Conservation (phyloP, 192 early-diverging fungal species). For the Rhizophagus prolifer region DNA sequence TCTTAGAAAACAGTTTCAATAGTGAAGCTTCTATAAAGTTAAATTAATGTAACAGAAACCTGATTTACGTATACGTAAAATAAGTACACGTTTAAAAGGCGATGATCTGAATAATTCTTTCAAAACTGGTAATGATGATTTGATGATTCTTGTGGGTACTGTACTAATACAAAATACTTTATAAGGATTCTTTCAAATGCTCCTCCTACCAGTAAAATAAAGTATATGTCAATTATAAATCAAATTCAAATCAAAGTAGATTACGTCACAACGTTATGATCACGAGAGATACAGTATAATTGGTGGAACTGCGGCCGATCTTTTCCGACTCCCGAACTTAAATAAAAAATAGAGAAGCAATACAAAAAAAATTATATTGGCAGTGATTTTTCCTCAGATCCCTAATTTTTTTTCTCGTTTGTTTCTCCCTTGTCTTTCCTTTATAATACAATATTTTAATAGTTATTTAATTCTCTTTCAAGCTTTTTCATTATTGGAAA, state of each 20-base stretch:
- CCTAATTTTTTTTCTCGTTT: too few relatives aligned
- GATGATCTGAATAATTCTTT: background rate
- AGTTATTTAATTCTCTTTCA: too few relatives aligned
- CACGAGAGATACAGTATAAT: too few relatives aligned
- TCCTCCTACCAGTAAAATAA: conserved; percentile 18
- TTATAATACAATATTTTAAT: too few relatives aligned
- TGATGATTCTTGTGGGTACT: background rate
- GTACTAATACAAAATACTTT: conserved; percentile 10
- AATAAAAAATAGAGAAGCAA: too few relatives aligned
- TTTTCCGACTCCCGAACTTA: too few relatives aligned
- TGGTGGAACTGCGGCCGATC: too few relatives aligned
- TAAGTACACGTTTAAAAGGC: conserved; percentile 9
- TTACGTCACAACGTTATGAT: conserved; percentile 18
- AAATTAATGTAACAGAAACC: conserved; percentile 10
- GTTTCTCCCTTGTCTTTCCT: too few relatives aligned
- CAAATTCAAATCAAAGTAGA: conserved; percentile 22
- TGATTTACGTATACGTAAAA: conserved; percentile 2
- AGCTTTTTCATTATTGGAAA: too few relatives aligned
- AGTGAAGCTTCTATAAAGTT: conserved; percentile 3
- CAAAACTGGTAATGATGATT: conserved; percentile 17
- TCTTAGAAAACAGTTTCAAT: conserved; percentile 13
- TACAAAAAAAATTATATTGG: too few relatives aligned
- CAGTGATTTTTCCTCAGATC: too few relatives aligned
- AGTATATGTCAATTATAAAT: conserved; percentile 26
- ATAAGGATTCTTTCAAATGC: background rate